Base-by-base conservation (phyloP, 2,329 filamentous ascomycete species). In the Fusarium solani-melongenae region DNA sequence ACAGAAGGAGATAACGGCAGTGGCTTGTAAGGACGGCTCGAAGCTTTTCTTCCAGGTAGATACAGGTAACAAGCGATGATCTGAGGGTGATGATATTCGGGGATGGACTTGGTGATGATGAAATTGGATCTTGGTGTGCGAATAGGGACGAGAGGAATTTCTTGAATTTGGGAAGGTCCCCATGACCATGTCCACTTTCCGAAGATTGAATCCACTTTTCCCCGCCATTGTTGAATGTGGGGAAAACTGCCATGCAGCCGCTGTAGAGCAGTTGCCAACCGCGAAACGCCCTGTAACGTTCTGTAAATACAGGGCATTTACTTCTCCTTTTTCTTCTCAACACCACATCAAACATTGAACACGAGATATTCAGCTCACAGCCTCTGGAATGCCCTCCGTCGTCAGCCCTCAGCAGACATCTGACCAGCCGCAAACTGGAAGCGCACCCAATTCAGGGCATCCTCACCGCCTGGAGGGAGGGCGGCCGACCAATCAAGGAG, bases 151-250 rank as follows among this genome's bases (percentile, higher is more conserved):
- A 56, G 59, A 62, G 68, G 65, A 68, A 70, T 71, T 76, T 56
- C 64, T 56, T 69, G 62, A 31, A 62, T 57, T 67, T 71, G 55
- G 20, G 46, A 72, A 63, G 46, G 70, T 58, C 41, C 51, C 55
- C 64, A 63, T 65, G 65, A 72, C 65, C 60, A 64, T 60, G 49
- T 36, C 33, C 55, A 55, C 44, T 46, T 51, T 51, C 51, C 57
- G 55, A 53, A 66, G 44, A 29, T 49, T 39, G 55, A 74, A 56
- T 59, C 72, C 72, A 75, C 72, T 70, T 70, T 69, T 41, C 68
- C 71, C 67, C 68, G 62, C 72, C 71, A 72, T 51, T 41, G 29
- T 69, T 20, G 17, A 64, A 70, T 67, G 60, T 75, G 71, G 71
- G 72, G 71, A 65, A 72, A 49, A 66, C 63, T 59, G 58, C 17